phyloP scores from a whole-genome alignment of 768 basidiomycete species.

The Amyloporia xantha region DNA sequence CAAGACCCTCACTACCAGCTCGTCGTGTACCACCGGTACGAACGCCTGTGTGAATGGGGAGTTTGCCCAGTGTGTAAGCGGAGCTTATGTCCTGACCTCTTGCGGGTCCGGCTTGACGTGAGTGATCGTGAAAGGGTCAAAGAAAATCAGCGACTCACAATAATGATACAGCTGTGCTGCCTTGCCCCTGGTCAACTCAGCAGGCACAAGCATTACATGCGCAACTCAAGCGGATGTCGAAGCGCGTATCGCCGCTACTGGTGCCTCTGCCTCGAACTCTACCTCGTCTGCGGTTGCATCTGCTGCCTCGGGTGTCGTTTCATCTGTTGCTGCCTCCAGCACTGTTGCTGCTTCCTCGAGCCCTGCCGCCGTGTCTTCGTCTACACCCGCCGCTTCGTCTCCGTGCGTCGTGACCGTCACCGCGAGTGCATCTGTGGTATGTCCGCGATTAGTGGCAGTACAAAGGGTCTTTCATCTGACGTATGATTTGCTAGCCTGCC shows the following conservation, averaged over 20 bases:
- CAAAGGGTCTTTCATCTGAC: too few species aligned
- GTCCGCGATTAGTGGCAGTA: too few species aligned
- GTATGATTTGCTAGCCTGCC: not conserved
- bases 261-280: conserved; percentile 18
- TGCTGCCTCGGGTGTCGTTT: not conserved
- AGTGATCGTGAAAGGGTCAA: too few species aligned
- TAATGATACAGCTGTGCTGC: conserved; percentile 32
- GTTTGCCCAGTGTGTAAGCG: conserved; percentile 37
- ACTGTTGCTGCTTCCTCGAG: too few species aligned
- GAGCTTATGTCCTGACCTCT: conserved; percentile 26
- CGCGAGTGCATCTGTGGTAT: not conserved
- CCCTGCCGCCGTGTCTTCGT: too few species aligned
- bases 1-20: conserved; percentile 35
- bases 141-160: too few species aligned
- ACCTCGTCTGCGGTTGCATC: conserved; percentile 5
- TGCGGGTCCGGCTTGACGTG: conserved; percentile 34
- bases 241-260: conserved; percentile 29
- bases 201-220: conserved; percentile 36
- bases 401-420: too few species aligned
- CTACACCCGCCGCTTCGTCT: too few species aligned
- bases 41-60: conserved; percentile 31
- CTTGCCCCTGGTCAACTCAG: conserved; percentile 36
- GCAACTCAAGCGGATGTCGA: conserved; percentile 28
- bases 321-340: too few species aligned
- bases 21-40: conserved; percentile 27